These are phyloP conservation scores for Spencermartinsiella ligniputridi DNA, from an alignment of 1,139 yeast species.

Conservation along the genomic window DNA sequence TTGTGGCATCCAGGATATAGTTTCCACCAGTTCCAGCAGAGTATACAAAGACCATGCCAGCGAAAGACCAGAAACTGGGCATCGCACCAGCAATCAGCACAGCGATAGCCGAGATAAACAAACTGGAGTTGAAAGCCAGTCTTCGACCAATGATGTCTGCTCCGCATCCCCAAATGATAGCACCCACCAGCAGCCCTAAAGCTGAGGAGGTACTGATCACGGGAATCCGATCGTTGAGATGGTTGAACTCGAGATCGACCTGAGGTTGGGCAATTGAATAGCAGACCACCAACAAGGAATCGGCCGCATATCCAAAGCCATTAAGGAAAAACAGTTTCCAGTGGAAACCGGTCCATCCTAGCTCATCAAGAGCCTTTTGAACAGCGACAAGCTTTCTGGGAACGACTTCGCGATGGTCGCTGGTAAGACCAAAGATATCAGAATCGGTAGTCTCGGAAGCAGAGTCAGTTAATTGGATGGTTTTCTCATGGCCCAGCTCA, in stretches of 20 bases:
- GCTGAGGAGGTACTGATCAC: slow-evolving; percentile 42
- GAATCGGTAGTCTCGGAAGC: neutral
- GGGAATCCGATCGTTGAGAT: slow-evolving; percentile 19
- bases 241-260: slow-evolving; percentile 24
- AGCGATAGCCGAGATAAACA: slow-evolving; percentile 47
- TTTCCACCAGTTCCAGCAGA: slow-evolving; percentile 56
- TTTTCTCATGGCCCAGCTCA: neutral
- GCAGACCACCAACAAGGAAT: slow-evolving; percentile 49
- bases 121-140: slow-evolving; percentile 51
- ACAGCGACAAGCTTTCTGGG: slow-evolving; percentile 18
- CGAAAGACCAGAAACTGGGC: slow-evolving; percentile 40
- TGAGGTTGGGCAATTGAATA: slow-evolving; percentile 41
- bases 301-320: slow-evolving; percentile 65
- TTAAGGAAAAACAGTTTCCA: slow-evolving; percentile 24
- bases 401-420: neutral
- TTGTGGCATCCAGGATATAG: slow-evolving; percentile 54
- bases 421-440: neutral
- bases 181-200: slow-evolving; percentile 53
- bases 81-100: slow-evolving; percentile 52
- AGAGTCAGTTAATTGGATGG: neutral
- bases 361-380: slow-evolving; percentile 27
- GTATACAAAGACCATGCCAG: slow-evolving; percentile 45
- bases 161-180: slow-evolving; percentile 53
- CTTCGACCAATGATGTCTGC: slow-evolving; percentile 59
- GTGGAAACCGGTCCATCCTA: slow-evolving; percentile 25